phyloP scores from a whole-genome alignment of 2,329 filamentous ascomycete genomes.

The Byssoonygena ceratinophila region DNA sequence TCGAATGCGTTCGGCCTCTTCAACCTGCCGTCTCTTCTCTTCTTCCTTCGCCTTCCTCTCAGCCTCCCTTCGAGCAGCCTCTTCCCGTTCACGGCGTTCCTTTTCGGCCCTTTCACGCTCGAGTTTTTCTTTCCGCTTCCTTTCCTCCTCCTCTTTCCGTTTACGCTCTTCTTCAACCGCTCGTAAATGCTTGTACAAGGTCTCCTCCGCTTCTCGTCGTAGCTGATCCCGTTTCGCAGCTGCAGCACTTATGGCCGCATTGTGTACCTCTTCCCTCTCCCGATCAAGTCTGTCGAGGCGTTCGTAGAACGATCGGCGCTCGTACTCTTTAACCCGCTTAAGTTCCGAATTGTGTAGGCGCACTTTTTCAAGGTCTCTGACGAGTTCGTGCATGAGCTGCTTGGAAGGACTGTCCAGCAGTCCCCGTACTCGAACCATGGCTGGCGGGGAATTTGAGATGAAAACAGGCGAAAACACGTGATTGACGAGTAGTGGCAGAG shows the following conservation, averaged over 20 bases:
- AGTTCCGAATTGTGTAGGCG: constrained; percentile 34
- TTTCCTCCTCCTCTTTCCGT: constrained; percentile 28
- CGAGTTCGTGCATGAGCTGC: constrained; percentile 33
- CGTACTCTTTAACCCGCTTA: constrained; percentile 36
- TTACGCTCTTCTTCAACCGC: constrained; percentile 31
- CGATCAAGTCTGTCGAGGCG: constrained; percentile 52
- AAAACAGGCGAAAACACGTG: background rate
- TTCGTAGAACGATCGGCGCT: constrained; percentile 41
- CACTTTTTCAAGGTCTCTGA: constrained; percentile 33
- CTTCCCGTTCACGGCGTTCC: constrained; percentile 35
- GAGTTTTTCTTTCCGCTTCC: constrained; percentile 28
- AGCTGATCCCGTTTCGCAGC: constrained; percentile 58
- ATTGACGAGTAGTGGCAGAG: background rate
- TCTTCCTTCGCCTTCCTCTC: constrained; percentile 36
- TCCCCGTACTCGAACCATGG: constrained; percentile 23
- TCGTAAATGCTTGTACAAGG: constrained; percentile 40
- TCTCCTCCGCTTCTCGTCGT: constrained; percentile 44
- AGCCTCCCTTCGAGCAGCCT: constrained; percentile 40
- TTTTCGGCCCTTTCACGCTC: constrained; percentile 28
- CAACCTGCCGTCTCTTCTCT: constrained; percentile 40
- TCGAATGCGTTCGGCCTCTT: constrained; percentile 41
- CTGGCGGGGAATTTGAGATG: background rate
- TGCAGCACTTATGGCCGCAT: constrained; percentile 55
- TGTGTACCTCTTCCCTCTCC: constrained; percentile 53
- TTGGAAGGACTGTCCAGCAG: constrained; percentile 32